These are phyloP conservation scores for Aegilops bicornis DNA, from an alignment of 176 grass and related monocot species.

Conservation along the genomic window DNA sequence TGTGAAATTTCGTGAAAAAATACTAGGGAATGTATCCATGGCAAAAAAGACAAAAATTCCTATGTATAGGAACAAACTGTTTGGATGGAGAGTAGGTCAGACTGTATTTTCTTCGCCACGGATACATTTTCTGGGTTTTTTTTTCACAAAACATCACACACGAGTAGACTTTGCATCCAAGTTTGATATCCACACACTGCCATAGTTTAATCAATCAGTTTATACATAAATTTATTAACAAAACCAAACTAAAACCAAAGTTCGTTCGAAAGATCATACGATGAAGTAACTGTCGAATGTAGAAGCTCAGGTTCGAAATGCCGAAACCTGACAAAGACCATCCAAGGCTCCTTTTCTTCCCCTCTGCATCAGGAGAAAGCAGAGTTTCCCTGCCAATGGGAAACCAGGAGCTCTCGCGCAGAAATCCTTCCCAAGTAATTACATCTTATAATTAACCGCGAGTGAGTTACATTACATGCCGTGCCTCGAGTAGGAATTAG, in stretches of 20 bases:
- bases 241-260: background rate
- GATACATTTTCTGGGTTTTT: too few species aligned
- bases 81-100: too few species aligned
- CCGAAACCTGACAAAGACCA: background rate
- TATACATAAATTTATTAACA: background rate
- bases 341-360: too few species aligned
- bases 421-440: conserved; percentile 38
- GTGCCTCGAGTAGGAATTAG: conserved; percentile 41
- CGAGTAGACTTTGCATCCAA: too few species aligned
- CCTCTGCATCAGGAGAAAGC: background rate
- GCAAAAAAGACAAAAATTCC: too few species aligned
- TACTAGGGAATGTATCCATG: too few species aligned
- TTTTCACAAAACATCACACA: too few species aligned
- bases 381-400: background rate
- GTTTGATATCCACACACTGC: too few species aligned
- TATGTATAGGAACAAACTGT: too few species aligned
- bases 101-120: too few species aligned
- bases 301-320: background rate
- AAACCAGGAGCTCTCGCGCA: background rate
- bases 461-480: conserved; percentile 33
- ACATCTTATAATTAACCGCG: conserved; percentile 45
- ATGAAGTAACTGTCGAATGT: background rate
- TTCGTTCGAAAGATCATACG: background rate
- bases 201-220: background rate
- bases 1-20: too few species aligned